Evolutionary conservation across 2,329 filamentous ascomycete species (phyloP).

Genomic region (Onygena corvina): DNA sequence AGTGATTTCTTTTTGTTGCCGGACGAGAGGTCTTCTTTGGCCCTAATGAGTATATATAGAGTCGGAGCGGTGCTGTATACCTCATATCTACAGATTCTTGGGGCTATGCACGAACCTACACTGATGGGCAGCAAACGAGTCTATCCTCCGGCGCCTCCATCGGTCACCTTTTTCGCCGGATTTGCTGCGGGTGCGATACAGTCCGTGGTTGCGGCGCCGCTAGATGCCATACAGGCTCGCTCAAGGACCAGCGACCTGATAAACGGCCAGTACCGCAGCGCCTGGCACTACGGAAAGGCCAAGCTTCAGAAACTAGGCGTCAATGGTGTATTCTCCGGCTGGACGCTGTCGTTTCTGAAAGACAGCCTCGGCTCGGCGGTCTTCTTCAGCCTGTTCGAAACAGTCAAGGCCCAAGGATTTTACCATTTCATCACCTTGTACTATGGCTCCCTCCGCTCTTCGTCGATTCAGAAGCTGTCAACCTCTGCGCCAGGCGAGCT

Average conservation of each 20-base stretch:
- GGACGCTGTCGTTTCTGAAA: constrained; percentile 46
- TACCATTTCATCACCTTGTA: constrained; percentile 49
- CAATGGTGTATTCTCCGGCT: constrained; percentile 53
- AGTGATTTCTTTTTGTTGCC: constrained; percentile 12
- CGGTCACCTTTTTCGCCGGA: constrained; percentile 47
- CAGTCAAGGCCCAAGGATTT: constrained; percentile 50
- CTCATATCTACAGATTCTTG: constrained; percentile 49
- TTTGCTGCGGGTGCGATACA: constrained; percentile 49
- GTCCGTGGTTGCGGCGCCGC: constrained; percentile 49
- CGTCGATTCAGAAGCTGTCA: constrained; percentile 22
- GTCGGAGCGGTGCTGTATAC: constrained; percentile 53
- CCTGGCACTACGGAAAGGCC: constrained; percentile 50
- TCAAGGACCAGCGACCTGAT: constrained; percentile 49
- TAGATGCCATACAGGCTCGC: constrained; percentile 52
- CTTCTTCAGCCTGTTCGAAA: constrained; percentile 54
- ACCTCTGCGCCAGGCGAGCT: constrained; percentile 25
- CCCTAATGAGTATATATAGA: constrained; percentile 22
- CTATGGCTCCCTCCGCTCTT: constrained; percentile 37
- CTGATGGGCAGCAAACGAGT: constrained; percentile 45
- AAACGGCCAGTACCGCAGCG: constrained; percentile 47
- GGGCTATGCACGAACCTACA: constrained; percentile 46
- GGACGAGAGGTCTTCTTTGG: constrained; percentile 1
- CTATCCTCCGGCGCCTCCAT: constrained; percentile 46
- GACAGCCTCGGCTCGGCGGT: constrained; percentile 49
- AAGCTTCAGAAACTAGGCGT: constrained; percentile 49